These are phyloP conservation scores for Pseudogymnoascus sp. DNA, from an alignment of 2,329 filamentous ascomycete genomes.

Conservation along the genomic window DNA sequence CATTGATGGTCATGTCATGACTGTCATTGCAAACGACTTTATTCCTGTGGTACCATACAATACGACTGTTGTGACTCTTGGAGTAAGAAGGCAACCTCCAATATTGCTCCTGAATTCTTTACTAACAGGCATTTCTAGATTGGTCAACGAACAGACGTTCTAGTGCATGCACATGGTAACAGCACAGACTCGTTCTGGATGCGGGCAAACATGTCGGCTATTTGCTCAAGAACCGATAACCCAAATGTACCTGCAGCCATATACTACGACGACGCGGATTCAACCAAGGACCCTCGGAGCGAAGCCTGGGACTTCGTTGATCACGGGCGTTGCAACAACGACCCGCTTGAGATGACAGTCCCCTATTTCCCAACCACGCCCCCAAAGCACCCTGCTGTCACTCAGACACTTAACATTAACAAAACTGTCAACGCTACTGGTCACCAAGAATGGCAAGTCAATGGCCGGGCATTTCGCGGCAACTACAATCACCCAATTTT, in stretches of 20 bases:
- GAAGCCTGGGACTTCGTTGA: conserved; percentile 11
- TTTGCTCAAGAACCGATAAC: conserved; percentile 41
- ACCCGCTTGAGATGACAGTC: not conserved
- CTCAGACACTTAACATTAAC: conserved; percentile 30
- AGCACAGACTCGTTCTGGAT: conserved; percentile 9
- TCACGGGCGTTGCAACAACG: not conserved
- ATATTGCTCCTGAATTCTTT: too few species aligned
- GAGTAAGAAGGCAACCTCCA: conserved; percentile 21
- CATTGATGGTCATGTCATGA: conserved; percentile 45
- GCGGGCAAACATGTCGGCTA: conserved; percentile 30
- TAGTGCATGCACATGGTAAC: conserved; percentile 30
- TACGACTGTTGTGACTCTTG: conserved; percentile 43
- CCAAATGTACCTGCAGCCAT: conserved; percentile 52
- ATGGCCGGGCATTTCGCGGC: conserved; percentile 40
- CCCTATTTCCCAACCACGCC: conserved; percentile 15
- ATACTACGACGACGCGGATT: conserved; percentile 55
- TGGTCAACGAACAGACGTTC: conserved; percentile 39
- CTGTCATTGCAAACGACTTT: conserved; percentile 57
- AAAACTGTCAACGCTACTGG: conserved; percentile 41
- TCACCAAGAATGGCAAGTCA: conserved; percentile 43
- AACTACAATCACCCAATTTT: conserved; percentile 25
- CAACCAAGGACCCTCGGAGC: conserved; percentile 40
- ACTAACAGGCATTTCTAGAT: conserved; percentile 23
- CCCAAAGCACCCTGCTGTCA: conserved; percentile 12
- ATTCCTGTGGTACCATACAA: conserved; percentile 47